Conservation (phyloP, 306 rosid species). For the Sindora glabra region DNA sequence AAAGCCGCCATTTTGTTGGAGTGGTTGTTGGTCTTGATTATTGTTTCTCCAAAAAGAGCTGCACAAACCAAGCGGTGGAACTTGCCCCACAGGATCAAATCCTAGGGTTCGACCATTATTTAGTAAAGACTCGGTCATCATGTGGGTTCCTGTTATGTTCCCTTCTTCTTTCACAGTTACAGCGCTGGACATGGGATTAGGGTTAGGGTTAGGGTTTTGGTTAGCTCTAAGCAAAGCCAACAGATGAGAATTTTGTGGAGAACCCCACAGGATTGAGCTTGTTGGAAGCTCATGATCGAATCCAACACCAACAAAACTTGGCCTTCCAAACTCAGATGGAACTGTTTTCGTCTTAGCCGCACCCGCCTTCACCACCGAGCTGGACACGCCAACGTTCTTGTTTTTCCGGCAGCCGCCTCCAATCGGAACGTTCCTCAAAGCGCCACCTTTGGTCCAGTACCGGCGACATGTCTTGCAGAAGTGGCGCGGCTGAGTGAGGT, state of each 20-base stretch:
- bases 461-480: conserved; percentile 99
- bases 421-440: conserved; percentile 62
- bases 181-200: conserved; percentile 31
- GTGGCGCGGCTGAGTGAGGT: conserved; percentile 97
- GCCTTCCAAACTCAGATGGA: conserved; percentile 46
- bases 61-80: conserved; percentile 49
- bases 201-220: conserved; percentile 59
- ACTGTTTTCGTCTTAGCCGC: conserved; percentile 47
- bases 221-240: conserved; percentile 54
- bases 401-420: conserved; percentile 78
- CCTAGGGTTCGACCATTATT: conserved; percentile 35
- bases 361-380: conserved; percentile 21
- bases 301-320: conserved; percentile 29
- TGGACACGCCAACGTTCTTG: conserved; percentile 28
- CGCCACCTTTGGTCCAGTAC: conserved; percentile 85
- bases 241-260: conserved; percentile 70
- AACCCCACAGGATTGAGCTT: conserved; percentile 76
- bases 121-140: conserved; percentile 37
- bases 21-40: conserved; percentile 31
- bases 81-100: conserved; percentile 46
- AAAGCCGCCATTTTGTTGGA: conserved; percentile 25
- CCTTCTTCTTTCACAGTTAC: conserved; percentile 52
- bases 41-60: conserved; percentile 65
- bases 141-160: conserved; percentile 36
- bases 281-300: conserved; percentile 37